A percentile compares a stretch with the other conserved stretches of the same genome.
These are phyloP conservation scores for Rhodotorula graminis DNA, from an alignment of 768 basidiomycete species.

Conservation along the genomic window DNA sequence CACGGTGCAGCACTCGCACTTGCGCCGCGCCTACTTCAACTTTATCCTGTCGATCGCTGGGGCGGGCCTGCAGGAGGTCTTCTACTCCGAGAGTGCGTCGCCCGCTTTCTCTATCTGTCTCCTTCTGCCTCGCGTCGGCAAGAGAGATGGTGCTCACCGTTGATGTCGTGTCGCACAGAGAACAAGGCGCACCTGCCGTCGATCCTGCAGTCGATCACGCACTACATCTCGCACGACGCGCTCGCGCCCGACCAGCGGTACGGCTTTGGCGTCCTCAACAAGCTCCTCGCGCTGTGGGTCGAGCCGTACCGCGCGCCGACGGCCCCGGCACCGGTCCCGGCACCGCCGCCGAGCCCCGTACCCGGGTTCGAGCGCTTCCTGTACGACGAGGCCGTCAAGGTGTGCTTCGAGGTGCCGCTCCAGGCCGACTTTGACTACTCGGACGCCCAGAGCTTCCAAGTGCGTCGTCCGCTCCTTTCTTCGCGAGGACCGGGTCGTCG, in stretches of 20 bases:
- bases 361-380: constrained; percentile 90
- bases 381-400: constrained; percentile 76
- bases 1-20: constrained; percentile 66
- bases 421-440: constrained; percentile 75
- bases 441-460: constrained; percentile 78
- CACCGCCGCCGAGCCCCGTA: constrained; percentile 50
- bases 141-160: constrained; percentile 39
- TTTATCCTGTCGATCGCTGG: constrained; percentile 76
- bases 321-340: constrained; percentile 48
- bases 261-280: constrained; percentile 68
- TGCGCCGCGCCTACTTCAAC: constrained; percentile 79
- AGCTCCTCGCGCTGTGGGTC: constrained; percentile 49
- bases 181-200: constrained; percentile 62
- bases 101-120: too few relatives aligned
- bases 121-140: background rate
- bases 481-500: too few relatives aligned
- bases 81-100: constrained; percentile 78
- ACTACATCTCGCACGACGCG: constrained; percentile 66
- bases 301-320: constrained; percentile 49
- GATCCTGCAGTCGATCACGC: constrained; percentile 68
- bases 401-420: constrained; percentile 75
- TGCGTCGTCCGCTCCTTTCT: constrained; percentile 49
- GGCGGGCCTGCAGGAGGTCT: constrained; percentile 73
- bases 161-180: constrained; percentile 48
- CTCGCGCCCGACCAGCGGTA: constrained; percentile 72